Evolutionary conservation across 2,329 filamentous ascomycete genomes (phyloP), one percentile per base, ranked within the genome.

Genomic region (Calonectria pseudoturangicola): DNA sequence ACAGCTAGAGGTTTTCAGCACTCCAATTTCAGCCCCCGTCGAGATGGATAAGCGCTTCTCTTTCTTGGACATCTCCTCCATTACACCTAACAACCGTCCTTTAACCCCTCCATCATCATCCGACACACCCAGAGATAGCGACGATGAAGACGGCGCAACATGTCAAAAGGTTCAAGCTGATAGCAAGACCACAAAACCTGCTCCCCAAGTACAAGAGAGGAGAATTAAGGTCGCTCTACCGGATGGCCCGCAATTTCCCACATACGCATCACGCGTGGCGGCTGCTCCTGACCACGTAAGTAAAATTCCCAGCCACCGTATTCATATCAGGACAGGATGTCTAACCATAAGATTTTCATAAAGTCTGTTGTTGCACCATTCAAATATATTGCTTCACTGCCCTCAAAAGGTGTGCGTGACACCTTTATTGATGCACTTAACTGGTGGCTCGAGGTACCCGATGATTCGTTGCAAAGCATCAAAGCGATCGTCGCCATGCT

Each of bases 211-310:
- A 5, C 33, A 60, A 4, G 36, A 16, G 10, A 39, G 39, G 8
- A 39, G 21, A 12, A 60, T 15, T 27, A 60, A 28, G 8, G 54
- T 39, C 2, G 25, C 39, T 5, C 16, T 60, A 1, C 54, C 54
- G 18, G 54, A 60, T 41, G 54, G 54, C 5, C 33, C 54, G 9
- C 30, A 60, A 27, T 60, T 41, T 13, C 36, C 15, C 25, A 60
- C 54, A 10, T 60, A 60, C 13, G 54, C 54, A 12, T 39, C 54
- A 6, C 54, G 54, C 18, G 21, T 60, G 21, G 54, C 54, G 21
- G 54, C 54, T 28, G 54, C 54, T 41, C 54, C 54, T 15, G 54
- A 60, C 15, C 54, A 60, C 12, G 54, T 60, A 28, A 60, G 54
- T 58, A 2, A 15, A 39, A 7, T 27, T 27, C 18, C 8, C 3